Conservation (phyloP, 2,329 filamentous ascomycete species). For the Apiospora rasikravindrae region DNA sequence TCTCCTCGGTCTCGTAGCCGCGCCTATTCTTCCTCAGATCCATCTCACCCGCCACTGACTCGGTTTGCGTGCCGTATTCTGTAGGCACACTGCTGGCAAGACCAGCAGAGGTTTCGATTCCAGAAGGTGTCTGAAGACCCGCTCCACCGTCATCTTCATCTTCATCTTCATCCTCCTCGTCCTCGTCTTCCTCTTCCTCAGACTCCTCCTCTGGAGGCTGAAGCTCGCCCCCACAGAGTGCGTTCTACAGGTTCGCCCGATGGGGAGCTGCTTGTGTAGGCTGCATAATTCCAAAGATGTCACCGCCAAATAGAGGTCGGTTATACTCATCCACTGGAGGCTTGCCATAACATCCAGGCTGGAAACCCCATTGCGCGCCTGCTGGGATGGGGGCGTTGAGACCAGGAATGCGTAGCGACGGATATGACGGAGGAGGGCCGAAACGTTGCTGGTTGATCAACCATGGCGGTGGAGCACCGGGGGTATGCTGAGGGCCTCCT, state of each 20-base stretch:
- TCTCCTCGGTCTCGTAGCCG: slow-evolving; percentile 87
- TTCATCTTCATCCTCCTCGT: slow-evolving; percentile 71
- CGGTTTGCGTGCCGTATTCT: slow-evolving; percentile 73
- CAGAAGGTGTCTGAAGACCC: slow-evolving; percentile 75
- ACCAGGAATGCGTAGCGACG: slow-evolving; percentile 91
- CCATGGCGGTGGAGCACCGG: slow-evolving; percentile 93
- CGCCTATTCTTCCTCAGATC: slow-evolving; percentile 86
- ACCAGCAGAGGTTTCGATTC: slow-evolving; percentile 81
- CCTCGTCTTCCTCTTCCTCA: slow-evolving; percentile 72
- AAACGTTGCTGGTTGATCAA: slow-evolving; percentile 95
- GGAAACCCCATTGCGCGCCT: slow-evolving; percentile 92
- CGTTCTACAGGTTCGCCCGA: slow-evolving; percentile 83
- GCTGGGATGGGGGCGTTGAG: slow-evolving; percentile 91
- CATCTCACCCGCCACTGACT: slow-evolving; percentile 82
- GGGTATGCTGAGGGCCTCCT: slow-evolving; percentile 92
- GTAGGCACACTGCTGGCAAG: slow-evolving; percentile 81
- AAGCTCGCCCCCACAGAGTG: slow-evolving; percentile 89
- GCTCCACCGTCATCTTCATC: slow-evolving; percentile 66
- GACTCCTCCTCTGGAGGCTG: slow-evolving; percentile 68
- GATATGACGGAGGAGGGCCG: slow-evolving; percentile 92
- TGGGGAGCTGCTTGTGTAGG: slow-evolving; percentile 45
- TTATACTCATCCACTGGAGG: slow-evolving; percentile 94
- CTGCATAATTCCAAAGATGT: slow-evolving; percentile 82
- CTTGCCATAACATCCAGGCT: slow-evolving; percentile 94
- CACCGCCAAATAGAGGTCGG: slow-evolving; percentile 87